Evolutionary conservation across 2,329 filamentous ascomycete genomes (phyloP).

Genomic region (Alternaria triticina): DNA sequence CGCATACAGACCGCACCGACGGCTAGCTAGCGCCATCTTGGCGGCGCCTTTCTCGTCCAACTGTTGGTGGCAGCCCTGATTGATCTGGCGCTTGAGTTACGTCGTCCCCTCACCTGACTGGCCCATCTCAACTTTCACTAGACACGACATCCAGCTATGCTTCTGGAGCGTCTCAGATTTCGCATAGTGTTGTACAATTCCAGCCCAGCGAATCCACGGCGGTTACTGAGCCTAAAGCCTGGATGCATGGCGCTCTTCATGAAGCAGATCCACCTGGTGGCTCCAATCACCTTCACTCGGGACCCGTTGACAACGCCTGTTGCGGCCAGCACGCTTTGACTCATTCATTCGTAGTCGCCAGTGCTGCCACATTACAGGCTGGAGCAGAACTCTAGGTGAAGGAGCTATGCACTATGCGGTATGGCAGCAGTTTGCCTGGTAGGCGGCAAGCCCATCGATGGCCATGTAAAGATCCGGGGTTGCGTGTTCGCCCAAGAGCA

Average conservation of each 20-base stretch:
- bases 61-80: conserved; percentile 28
- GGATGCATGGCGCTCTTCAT: conserved; percentile 42
- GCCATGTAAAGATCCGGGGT: conserved; percentile 32
- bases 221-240: conserved; percentile 42
- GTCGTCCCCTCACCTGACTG: conserved; percentile 34
- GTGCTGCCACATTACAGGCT: conserved; percentile 35
- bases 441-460: conserved; percentile 26
- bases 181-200: conserved; percentile 42
- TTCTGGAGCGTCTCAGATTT: conserved; percentile 46
- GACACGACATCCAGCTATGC: conserved; percentile 38
- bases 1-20: conserved; percentile 14
- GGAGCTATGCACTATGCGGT: conserved; percentile 34
- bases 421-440: conserved; percentile 29
- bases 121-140: conserved; percentile 29
- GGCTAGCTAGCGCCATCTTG: conserved; percentile 14
- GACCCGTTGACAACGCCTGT: conserved; percentile 29
- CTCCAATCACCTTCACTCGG: conserved; percentile 42
- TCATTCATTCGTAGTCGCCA: conserved; percentile 32
- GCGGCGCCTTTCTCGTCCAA: conserved; percentile 15
- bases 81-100: conserved; percentile 31
- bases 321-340: conserved; percentile 31
- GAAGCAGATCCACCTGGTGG: conserved; percentile 29
- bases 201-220: conserved; percentile 45
- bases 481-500: conserved; percentile 33
- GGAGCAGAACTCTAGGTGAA: conserved; percentile 18